Evolutionary conservation across 208 protist species (phyloP).

Genomic region (Blechomonas ayalai): DNA sequence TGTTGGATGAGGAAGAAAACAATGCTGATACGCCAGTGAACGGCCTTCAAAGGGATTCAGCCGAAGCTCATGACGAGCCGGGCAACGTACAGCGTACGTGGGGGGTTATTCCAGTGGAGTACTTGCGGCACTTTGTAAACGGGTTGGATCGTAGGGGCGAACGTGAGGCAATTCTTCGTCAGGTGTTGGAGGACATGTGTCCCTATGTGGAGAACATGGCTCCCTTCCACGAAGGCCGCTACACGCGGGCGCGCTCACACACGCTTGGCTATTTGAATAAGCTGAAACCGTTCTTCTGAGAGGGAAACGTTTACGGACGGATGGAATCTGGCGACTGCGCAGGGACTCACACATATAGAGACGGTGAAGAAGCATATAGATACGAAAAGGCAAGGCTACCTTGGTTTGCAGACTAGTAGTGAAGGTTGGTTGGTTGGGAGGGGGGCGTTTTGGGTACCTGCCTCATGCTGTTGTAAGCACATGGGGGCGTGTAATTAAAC

Average conservation of each 20-base stretch:
- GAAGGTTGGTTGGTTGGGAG: too few species aligned
- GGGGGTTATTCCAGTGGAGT: constrained; percentile 54
- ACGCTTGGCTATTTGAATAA: constrained; percentile 77
- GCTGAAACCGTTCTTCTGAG: constrained; percentile 39
- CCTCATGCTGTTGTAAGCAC: too few species aligned
- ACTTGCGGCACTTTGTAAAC: constrained; percentile 46
- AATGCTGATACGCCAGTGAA: not conserved
- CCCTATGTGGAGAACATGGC: constrained; percentile 40
- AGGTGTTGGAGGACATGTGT: constrained; percentile 27
- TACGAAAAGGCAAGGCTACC: too few species aligned
- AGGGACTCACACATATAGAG: too few species aligned
- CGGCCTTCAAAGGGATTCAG: not conserved
- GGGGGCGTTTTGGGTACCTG: too few species aligned
- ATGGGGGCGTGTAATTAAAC: too few species aligned
- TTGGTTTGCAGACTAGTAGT: too few species aligned
- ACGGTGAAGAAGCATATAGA: too few species aligned
- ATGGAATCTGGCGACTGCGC: too few species aligned
- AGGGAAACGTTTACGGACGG: too few species aligned
- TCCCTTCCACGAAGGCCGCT: constrained; percentile 24
- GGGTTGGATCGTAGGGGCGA: constrained; percentile 57
- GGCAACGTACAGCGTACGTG: constrained; percentile 52
- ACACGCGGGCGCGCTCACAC: constrained; percentile 58
- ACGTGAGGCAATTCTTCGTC: constrained; percentile 52
- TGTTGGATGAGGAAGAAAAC: constrained; percentile 51
- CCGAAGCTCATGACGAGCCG: not conserved